Conservation (phyloP, 1,139 yeast genomes). For the Pichia sp. region DNA sequence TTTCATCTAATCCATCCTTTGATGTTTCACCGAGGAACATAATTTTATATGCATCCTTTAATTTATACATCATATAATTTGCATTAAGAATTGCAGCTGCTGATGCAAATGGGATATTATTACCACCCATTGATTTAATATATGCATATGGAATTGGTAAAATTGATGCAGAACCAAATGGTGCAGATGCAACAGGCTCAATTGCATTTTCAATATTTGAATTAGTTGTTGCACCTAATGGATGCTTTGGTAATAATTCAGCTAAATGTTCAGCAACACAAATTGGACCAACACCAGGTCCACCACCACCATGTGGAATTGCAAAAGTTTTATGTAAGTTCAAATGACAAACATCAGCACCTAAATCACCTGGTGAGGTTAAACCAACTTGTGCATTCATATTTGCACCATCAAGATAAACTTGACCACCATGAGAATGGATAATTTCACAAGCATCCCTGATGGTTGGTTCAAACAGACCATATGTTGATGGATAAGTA, state of each 20-base stretch:
- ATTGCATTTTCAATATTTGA: slow-evolving; percentile 42
- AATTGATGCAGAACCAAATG: slow-evolving; percentile 92
- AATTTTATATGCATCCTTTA: slow-evolving; percentile 65
- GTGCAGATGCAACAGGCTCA: slow-evolving; percentile 82
- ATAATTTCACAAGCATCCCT: slow-evolving; percentile 77
- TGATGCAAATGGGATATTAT: slow-evolving; percentile 78
- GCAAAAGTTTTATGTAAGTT: slow-evolving; percentile 96
- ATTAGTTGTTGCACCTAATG: slow-evolving; percentile 53
- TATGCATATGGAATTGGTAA: slow-evolving; percentile 92
- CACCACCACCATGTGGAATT: slow-evolving; percentile 99
- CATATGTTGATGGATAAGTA: slow-evolving; percentile 96
- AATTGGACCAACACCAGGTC: slow-evolving; percentile 98
- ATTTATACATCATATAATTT: slow-evolving; percentile 82
- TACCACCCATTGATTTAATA: slow-evolving; percentile 87
- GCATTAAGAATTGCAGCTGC: slow-evolving; percentile 90
- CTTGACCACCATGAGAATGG: slow-evolving; percentile 87
- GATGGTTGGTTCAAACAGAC: slow-evolving; percentile 90
- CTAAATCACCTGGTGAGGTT: slow-evolving; percentile 95
- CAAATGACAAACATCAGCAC: slow-evolving; percentile 98
- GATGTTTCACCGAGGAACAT: slow-evolving; percentile 54
- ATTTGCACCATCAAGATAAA: slow-evolving; percentile 96
- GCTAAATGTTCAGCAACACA: slow-evolving; percentile 82
- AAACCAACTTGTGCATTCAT: slow-evolving; percentile 99
- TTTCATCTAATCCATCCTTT: slow-evolving; percentile 31
- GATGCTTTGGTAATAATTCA: slow-evolving; percentile 80